A percentile compares a stretch with the other conserved stretches of the same genome.
Conservation (phyloP, 495 filamentous ascomycete species). For the Cenococcum geophilum region DNA sequence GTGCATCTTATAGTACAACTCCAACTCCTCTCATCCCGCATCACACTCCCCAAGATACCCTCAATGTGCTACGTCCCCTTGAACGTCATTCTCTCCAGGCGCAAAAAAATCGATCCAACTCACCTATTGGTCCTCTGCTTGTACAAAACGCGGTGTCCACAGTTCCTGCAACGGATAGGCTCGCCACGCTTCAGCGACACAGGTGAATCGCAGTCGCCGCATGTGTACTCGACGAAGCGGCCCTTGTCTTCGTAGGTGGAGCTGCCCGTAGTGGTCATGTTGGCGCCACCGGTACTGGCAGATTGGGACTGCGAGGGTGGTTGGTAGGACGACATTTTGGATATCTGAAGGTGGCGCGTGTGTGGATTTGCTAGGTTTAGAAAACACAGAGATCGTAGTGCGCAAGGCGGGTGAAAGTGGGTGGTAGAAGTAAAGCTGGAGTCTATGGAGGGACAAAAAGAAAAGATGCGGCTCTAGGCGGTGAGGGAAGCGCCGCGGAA, state of each 20-base stretch:
- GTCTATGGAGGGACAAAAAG: neutral
- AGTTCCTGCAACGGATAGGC: conserved; percentile 90
- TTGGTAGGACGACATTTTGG: conserved; percentile 9
- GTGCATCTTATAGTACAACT: neutral
- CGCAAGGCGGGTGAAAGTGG: no score
- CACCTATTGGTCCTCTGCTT: conserved; percentile 98
- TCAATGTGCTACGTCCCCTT: neutral
- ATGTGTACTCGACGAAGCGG: conserved; percentile 69
- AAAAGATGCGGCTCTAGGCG: neutral
- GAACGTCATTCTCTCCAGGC: neutral
- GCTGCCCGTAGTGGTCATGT: conserved; percentile 15
- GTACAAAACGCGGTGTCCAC: conserved; percentile 91
- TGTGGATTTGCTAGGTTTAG: neutral
- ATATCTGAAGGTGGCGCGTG: neutral
- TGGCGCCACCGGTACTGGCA: conserved; percentile 22
- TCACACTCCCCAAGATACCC: conserved; percentile 1
- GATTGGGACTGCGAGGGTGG: conserved; percentile 22
- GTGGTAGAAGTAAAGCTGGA: neutral
- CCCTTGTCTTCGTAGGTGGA: conserved; percentile 34
- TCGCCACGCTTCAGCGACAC: conserved; percentile 78
- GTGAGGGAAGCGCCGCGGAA: conserved; percentile 11
- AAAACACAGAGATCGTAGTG: neutral
- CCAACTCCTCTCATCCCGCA: conserved; percentile 12
- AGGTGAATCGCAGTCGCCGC: conserved; percentile 84
- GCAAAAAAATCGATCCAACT: conserved; percentile 31